phyloP scores from a whole-genome alignment of 805 yeast species.

The Candida wancherniae region DNA sequence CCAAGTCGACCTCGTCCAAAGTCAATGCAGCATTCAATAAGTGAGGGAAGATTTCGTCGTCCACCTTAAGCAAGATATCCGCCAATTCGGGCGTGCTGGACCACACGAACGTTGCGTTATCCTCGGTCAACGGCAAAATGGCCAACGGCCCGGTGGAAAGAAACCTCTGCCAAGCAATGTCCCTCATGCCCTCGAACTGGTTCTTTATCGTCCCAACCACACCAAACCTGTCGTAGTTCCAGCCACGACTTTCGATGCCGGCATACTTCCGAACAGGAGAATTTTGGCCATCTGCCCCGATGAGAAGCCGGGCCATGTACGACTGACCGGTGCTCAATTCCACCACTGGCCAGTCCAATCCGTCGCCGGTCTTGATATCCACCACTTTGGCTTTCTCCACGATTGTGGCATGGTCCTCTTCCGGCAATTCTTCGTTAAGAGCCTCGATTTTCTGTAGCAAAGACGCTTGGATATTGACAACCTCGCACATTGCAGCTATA shows the following conservation, averaged over 20 bases:
- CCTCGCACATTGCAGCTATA: constrained; percentile 83
- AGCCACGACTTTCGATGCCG: constrained; percentile 80
- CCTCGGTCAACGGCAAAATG: constrained; percentile 79
- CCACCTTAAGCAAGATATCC: constrained; percentile 51
- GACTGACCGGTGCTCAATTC: constrained; percentile 59
- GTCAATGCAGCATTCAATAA: constrained; percentile 83
- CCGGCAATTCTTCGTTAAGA: constrained; percentile 17
- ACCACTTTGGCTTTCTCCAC: constrained; percentile 66
- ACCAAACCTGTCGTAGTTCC: constrained; percentile 86
- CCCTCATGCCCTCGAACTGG: constrained; percentile 64
- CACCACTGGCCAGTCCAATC: constrained; percentile 71
- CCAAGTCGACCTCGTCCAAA: constrained; percentile 71
- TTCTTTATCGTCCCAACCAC: constrained; percentile 85
- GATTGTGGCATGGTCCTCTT: constrained; percentile 28
- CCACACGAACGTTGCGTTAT: constrained; percentile 92
- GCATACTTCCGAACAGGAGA: constrained; percentile 87
- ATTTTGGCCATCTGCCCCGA: constrained; percentile 95
- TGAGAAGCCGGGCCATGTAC: constrained; percentile 65
- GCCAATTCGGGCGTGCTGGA: constrained; percentile 76
- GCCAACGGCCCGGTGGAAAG: constrained; percentile 92
- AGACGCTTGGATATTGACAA: constrained; percentile 75
- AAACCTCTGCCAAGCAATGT: constrained; percentile 91
- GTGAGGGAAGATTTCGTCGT: constrained; percentile 58
- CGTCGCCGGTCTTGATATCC: constrained; percentile 34
- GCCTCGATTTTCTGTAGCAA: constrained; percentile 46